Base-by-base conservation (phyloP, 257 asterid species). In the Phtheirospermum japonicum region DNA sequence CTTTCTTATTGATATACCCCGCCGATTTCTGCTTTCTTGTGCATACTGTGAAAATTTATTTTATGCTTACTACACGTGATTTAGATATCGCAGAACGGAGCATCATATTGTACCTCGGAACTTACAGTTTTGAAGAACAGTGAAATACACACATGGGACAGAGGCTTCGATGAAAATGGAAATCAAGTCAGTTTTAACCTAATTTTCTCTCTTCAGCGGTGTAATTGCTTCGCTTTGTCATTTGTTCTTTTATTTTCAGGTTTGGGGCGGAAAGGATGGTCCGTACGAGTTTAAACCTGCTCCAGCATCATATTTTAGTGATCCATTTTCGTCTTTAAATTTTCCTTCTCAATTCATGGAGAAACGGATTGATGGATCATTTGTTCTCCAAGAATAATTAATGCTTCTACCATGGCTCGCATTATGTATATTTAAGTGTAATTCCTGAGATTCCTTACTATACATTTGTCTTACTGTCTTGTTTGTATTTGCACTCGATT, bases 261-360 rank as follows among this genome's bases (percentile, higher is more conserved):
- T 88, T 52, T 91, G 96, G 98, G 98, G 96, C 20, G 92, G 81
- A 46, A 91, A 85, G 82, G 94, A 74, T 45, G 92, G 99, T 46
- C 95, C 97, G 0, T 87, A 85, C 30, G 99, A 83, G 76, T 89
- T 93, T 75, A 89, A 89, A 81, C 81, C 92, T 3, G 97, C 95
- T 59, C 92, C 97, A 32, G 63, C 90, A 23, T 87, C 99, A 8
- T 83, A 94, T 63, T 82, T 76, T 63, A 77, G 69, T 4, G 95
- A 87, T 58, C 75, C 77, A 13, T 75, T 80, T 26, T 77, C 87
- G 16, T 77, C 89, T 55, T 64, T 85, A 60, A 82, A 69, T 62
- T 75, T 85, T 55, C 80, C 82, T 53, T 78, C 84, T 48, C 80
- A 81, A 32, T 66, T 84, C 66, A 53, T 70, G 63, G 96, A 84